Conservation (phyloP, 768 basidiomycete species). For the Cyclocybe aegerita region DNA sequence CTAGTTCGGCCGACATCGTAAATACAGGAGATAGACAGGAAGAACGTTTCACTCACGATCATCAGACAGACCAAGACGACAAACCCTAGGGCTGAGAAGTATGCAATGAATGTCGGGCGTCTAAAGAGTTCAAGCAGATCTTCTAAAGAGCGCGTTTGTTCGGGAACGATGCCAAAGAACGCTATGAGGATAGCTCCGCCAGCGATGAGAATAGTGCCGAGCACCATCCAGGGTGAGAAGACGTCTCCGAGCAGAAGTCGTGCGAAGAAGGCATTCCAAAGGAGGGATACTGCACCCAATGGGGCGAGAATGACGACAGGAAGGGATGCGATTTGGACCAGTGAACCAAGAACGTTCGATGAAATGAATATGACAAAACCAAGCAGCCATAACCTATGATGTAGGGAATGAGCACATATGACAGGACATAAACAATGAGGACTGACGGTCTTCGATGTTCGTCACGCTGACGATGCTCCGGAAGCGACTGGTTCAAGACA, state of each 20-base stretch:
- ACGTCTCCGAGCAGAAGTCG: slow-evolving; percentile 80
- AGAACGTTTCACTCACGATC: slow-evolving; percentile 46
- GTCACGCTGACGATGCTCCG: slow-evolving; percentile 57
- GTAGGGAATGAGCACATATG: slow-evolving; percentile 1
- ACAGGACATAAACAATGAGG: slow-evolving; percentile 25
- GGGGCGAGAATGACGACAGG: slow-evolving; percentile 95
- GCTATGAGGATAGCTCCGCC: slow-evolving; percentile 89
- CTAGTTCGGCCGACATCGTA: slow-evolving; percentile 34
- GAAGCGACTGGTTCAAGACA: slow-evolving; percentile 74
- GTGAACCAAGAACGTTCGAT: slow-evolving; percentile 83
- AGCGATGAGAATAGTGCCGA: slow-evolving; percentile 87
- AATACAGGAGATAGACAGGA: neutral
- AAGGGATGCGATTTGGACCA: slow-evolving; percentile 91
- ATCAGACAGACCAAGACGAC: slow-evolving; percentile 58
- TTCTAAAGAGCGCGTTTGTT: slow-evolving; percentile 82
- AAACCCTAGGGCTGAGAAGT: slow-evolving; percentile 72
- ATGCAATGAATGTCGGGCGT: slow-evolving; percentile 75
- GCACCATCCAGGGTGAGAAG: slow-evolving; percentile 80
- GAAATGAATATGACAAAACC: slow-evolving; percentile 87
- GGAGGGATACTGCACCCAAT: slow-evolving; percentile 85
- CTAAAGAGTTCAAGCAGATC: slow-evolving; percentile 78
- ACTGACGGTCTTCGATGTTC: slow-evolving; percentile 77
- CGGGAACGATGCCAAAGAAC: slow-evolving; percentile 88
- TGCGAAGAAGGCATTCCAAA: slow-evolving; percentile 95
- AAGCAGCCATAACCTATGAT: slow-evolving; percentile 74